phyloP scores from a whole-genome alignment of 1,284 basidiomycete species.

The Somion occarium region DNA sequence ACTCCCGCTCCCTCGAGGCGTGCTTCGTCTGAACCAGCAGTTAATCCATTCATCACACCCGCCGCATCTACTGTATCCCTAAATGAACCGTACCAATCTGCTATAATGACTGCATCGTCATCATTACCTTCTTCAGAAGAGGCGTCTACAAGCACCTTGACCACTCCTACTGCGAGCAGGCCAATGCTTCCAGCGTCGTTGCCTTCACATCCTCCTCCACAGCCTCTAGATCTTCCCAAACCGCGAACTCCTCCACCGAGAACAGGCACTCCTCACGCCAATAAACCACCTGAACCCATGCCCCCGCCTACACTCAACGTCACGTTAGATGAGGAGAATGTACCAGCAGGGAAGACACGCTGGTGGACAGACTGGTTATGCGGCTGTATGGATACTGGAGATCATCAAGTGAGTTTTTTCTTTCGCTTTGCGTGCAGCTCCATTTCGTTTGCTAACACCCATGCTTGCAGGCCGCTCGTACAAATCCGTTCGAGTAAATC shows the following conservation, averaged over 20 bases:
- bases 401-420: conserved; percentile 52
- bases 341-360: conserved; percentile 31
- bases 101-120: conserved; percentile 27
- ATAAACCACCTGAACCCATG: conserved; percentile 36
- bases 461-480: conserved; percentile 55
- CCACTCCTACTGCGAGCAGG: conserved; percentile 13
- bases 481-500: conserved; percentile 67
- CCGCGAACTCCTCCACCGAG: conserved; percentile 53
- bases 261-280: conserved; percentile 24
- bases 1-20: conserved; percentile 21
- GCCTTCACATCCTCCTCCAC: conserved; percentile 37
- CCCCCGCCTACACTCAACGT: conserved; percentile 29
- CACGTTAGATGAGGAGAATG: conserved; percentile 23
- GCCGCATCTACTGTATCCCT: conserved; percentile 40
- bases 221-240: conserved; percentile 52
- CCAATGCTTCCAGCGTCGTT: conserved; percentile 14
- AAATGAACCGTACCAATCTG: conserved; percentile 32
- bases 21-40: conserved; percentile 37
- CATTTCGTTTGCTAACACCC: background rate
- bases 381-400: conserved; percentile 69
- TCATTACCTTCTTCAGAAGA: conserved; percentile 11
- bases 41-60: conserved; percentile 52
- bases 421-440: background rate
- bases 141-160: conserved; percentile 1
- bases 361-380: conserved; percentile 87